Evolutionary conservation across 148 eudicot genomes (phyloP).

Genomic region (Vaccinium macrocarpon): DNA sequence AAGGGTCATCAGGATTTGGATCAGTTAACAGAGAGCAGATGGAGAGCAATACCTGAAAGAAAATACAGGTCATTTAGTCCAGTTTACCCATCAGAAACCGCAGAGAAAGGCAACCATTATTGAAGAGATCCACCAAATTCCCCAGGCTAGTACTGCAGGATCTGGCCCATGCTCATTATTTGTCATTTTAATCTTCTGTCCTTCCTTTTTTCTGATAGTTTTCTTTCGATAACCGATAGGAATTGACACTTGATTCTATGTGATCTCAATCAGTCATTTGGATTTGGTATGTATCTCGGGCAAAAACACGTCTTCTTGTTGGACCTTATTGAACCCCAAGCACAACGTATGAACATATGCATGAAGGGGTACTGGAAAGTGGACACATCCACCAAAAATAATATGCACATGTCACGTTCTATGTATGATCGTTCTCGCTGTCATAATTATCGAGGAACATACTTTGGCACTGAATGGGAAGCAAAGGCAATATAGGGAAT

Average conservation of each 20-base stretch:
- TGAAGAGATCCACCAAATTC: not conserved
- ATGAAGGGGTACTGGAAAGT: not conserved
- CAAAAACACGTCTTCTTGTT: not conserved
- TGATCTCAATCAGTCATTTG: not conserved
- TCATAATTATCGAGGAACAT: not conserved
- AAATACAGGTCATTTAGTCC: not conserved
- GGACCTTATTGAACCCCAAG: not conserved
- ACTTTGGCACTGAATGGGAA: not conserved
- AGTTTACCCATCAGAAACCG: not conserved
- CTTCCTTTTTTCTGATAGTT: not conserved
- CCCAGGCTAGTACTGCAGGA: not conserved
- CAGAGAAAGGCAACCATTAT: not conserved
- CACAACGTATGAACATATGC: not conserved
- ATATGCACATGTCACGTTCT: not conserved
- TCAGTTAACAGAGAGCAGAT: conserved; percentile 51
- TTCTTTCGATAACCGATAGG: not conserved
- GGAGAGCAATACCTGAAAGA: conserved; percentile 45
- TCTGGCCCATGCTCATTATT: not conserved
- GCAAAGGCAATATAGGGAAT: not conserved
- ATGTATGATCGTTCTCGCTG: not conserved
- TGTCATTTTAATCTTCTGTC: not conserved
- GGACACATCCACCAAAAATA: not conserved
- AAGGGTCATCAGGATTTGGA: conserved; percentile 53
- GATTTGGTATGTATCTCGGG: not conserved
- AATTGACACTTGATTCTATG: not conserved